phyloP scores from a whole-genome alignment of 495 filamentous ascomycete species.

The Daldinia concentrica region DNA sequence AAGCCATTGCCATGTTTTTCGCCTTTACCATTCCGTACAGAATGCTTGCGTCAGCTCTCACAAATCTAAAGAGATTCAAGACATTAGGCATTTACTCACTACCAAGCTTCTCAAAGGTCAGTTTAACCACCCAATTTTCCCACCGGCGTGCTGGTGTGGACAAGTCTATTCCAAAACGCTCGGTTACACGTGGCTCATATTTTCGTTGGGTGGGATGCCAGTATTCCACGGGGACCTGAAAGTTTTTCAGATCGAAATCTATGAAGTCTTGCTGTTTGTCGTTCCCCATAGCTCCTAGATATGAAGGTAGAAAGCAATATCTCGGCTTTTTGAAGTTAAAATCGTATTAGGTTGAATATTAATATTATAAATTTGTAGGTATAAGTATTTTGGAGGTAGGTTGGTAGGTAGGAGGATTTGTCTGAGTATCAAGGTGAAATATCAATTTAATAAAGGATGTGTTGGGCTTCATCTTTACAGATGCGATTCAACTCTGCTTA shows the following conservation, averaged over 20 bases:
- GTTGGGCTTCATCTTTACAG: not conserved
- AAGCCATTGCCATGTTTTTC: constrained; percentile 42
- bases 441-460: not conserved
- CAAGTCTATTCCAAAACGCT: constrained; percentile 22
- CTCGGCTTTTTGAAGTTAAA: not conserved
- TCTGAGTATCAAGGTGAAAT: not conserved
- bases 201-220: constrained; percentile 4
- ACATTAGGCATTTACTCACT: constrained; percentile 9
- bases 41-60: not conserved
- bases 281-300: constrained; percentile 13
- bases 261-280: not conserved
- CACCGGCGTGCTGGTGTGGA: constrained; percentile 10
- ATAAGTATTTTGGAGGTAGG: too few relatives aligned
- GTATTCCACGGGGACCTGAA: not conserved
- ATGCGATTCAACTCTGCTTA: not conserved
- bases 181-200: not conserved
- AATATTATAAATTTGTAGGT: not conserved
- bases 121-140: constrained; percentile 30
- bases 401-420: not conserved
- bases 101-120: constrained; percentile 26
- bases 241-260: not conserved
- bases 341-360: not conserved
- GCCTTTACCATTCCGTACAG: not conserved
- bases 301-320: not conserved
- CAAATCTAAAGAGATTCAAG: not conserved